These are phyloP conservation scores for Neonectria neomacrospora DNA, from an alignment of 2,329 filamentous ascomycete species.

Conservation along the genomic window DNA sequence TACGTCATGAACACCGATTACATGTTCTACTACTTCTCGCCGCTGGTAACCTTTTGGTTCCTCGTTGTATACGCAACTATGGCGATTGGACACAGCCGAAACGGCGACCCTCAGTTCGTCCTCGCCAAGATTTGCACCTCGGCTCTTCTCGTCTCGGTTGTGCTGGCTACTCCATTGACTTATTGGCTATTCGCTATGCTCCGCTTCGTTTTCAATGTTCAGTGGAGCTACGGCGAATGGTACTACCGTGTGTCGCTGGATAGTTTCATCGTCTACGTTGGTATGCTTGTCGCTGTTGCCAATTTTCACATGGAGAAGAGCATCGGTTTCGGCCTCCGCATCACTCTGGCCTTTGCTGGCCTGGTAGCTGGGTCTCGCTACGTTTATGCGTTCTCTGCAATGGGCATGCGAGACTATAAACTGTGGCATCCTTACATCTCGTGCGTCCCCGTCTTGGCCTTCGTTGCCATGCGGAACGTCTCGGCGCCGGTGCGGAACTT, in stretches of 20 bases:
- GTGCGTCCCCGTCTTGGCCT: conserved; percentile 63
- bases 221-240: conserved; percentile 61
- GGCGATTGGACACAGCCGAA: conserved; percentile 53
- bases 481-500: conserved; percentile 29
- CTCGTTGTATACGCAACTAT: conserved; percentile 65
- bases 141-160: conserved; percentile 53
- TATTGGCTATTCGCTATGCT: conserved; percentile 46
- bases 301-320: conserved; percentile 34
- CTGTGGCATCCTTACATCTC: conserved; percentile 64
- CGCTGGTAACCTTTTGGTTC: conserved; percentile 71
- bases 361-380: conserved; percentile 28
- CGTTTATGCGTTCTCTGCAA: not conserved
- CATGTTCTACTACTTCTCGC: conserved; percentile 66
- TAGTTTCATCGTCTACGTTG: conserved; percentile 65
- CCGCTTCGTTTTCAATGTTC: conserved; percentile 55
- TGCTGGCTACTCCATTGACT: conserved; percentile 31
- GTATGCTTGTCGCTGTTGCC: conserved; percentile 57
- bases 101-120: conserved; percentile 56
- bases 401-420: conserved; percentile 55
- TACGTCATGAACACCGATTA: conserved; percentile 67
- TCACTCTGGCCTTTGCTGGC: conserved; percentile 48
- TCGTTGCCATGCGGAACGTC: conserved; percentile 63
- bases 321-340: conserved; percentile 29
- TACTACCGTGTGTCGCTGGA: conserved; percentile 63
- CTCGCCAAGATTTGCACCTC: conserved; percentile 59